phyloP scores from a whole-genome alignment of 768 basidiomycete species.

The Leccinellum albellum region DNA sequence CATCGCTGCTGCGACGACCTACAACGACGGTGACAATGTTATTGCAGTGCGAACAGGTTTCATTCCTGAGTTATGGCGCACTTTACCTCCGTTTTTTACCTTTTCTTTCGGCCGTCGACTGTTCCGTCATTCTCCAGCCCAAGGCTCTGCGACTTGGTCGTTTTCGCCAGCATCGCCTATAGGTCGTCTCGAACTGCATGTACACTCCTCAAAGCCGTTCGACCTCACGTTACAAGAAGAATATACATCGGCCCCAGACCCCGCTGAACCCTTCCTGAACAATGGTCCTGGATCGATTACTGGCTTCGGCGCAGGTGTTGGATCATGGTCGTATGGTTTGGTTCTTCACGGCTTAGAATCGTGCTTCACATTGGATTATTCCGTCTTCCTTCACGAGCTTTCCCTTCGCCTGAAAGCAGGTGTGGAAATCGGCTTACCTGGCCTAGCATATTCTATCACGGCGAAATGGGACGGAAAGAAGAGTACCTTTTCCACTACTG shows the following conservation, averaged over 20 bases:
- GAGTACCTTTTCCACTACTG: constrained; percentile 40
- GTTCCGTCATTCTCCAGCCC: constrained; percentile 45
- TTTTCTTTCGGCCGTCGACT: constrained; percentile 49
- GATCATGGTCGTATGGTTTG: constrained; percentile 48
- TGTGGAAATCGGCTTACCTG: constrained; percentile 46
- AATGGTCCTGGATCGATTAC: constrained; percentile 44
- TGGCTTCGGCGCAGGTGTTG: constrained; percentile 46
- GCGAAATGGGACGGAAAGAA: constrained; percentile 49
- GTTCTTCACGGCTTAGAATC: constrained; percentile 46
- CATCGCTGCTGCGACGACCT: constrained; percentile 43
- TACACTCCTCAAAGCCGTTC: constrained; percentile 42
- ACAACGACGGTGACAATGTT: constrained; percentile 46
- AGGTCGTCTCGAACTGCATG: constrained; percentile 36
- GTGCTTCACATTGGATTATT: constrained; percentile 48
- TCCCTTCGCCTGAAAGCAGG: constrained; percentile 49
- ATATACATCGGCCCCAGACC: constrained; percentile 19
- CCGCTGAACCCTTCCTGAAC: constrained; percentile 19
- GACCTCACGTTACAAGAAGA: constrained; percentile 29
- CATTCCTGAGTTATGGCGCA: constrained; percentile 31
- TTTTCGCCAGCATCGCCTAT: constrained; percentile 20
- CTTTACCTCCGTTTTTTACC: constrained; percentile 38
- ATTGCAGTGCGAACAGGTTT: constrained; percentile 38
- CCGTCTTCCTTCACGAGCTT: constrained; percentile 52
- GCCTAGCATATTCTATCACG: constrained; percentile 40
- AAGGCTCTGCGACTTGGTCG: constrained; percentile 40